Conservation (phyloP, 331 rosid species). For the Malus hybrid region DNA sequence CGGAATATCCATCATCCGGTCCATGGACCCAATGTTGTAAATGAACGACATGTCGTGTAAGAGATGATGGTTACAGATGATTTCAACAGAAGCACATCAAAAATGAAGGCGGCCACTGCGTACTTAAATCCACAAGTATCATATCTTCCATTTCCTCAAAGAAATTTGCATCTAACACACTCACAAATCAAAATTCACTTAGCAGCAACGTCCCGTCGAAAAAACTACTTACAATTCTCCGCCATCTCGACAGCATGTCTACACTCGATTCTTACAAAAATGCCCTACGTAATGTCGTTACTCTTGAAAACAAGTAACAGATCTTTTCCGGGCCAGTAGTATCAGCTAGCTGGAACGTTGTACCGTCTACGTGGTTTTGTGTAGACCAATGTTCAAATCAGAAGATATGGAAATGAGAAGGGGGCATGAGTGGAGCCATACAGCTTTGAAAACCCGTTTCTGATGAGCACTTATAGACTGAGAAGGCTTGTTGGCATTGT, state of each 20-base stretch:
- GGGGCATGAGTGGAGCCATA: conserved; percentile 73
- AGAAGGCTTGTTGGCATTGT: conserved; percentile 60
- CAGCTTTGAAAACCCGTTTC: conserved; percentile 86
- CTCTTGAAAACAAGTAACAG: neutral
- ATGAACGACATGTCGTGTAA: neutral
- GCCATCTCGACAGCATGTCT: neutral
- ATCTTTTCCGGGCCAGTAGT: neutral
- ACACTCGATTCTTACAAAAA: neutral
- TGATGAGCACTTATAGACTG: conserved; percentile 79
- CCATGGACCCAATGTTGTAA: neutral
- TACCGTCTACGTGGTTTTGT: conserved; percentile 34
- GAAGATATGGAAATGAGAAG: conserved; percentile 88
- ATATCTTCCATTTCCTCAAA: neutral
- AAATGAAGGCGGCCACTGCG: neutral
- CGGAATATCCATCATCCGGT: neutral
- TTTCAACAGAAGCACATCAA: neutral
- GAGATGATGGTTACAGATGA: neutral
- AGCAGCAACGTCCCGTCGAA: neutral
- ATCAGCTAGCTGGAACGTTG: neutral
- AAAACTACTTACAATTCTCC: neutral
- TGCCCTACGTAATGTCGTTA: neutral
- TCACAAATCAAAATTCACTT: neutral
- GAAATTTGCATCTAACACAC: neutral
- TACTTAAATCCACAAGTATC: neutral
- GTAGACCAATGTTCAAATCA: conserved; percentile 76